Conservation (phyloP, 78 protist species). For the Neovahlkampfia damariscottae region DNA sequence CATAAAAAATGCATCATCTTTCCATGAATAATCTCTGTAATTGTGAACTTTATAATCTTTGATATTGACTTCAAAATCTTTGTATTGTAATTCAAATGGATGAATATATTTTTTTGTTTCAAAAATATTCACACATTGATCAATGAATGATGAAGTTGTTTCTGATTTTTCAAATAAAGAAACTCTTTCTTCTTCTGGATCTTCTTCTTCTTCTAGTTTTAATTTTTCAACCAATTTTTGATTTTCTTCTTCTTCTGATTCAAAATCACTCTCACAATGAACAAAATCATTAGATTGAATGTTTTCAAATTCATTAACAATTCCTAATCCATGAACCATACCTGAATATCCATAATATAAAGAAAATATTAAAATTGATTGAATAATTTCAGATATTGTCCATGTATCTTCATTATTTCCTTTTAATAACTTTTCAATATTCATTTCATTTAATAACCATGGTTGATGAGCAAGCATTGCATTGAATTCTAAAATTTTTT, state of each 20-base stretch:
- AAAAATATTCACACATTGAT: too few relatives aligned
- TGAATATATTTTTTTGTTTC: too few relatives aligned
- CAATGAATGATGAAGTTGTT: too few relatives aligned
- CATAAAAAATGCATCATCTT: not conserved
- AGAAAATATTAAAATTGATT: conserved; percentile 48
- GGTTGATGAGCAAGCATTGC: conserved; percentile 59
- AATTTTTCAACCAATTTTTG: conserved; percentile 1
- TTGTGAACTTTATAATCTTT: not conserved
- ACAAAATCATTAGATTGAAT: not conserved
- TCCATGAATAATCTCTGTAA: not conserved
- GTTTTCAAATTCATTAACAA: conserved; percentile 32
- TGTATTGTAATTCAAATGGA: not conserved
- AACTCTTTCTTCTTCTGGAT: not conserved
- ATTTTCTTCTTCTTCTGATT: too few relatives aligned
- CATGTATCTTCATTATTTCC: conserved; percentile 56
- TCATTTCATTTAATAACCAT: conserved; percentile 43
- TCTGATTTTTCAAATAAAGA: too few relatives aligned
- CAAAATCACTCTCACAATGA: too few relatives aligned
- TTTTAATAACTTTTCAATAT: conserved; percentile 36
- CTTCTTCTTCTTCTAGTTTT: not conserved
- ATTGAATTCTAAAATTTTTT: conserved; percentile 37
- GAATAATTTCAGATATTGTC: conserved; percentile 61
- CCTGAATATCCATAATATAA: conserved; percentile 50
- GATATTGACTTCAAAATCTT: not conserved
- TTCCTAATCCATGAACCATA: conserved; percentile 54